Percentiles rank a stretch among this genome's conserved stretches.
phyloP scores from a whole-genome alignment of 2,329 filamentous ascomycete genomes.

The Botrytis pseudocinerea region DNA sequence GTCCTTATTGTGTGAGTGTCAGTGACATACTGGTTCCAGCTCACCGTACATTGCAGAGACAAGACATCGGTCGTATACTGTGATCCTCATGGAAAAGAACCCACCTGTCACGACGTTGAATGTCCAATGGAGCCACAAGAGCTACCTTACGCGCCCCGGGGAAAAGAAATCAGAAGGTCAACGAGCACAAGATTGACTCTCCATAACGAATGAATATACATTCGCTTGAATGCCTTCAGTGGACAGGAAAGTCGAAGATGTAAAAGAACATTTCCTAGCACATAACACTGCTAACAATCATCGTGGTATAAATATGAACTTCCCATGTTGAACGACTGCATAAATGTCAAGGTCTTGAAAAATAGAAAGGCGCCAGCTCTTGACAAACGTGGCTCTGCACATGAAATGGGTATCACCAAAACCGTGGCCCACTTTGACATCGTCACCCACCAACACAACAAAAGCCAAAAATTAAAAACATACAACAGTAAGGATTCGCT shows the following conservation, averaged over 20 bases:
- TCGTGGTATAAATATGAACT: neutral
- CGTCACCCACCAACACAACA: constrained; percentile 16
- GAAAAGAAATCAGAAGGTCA: too few relatives aligned
- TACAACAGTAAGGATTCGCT: constrained; percentile 23
- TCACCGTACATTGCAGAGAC: neutral
- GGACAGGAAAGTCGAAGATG: neutral
- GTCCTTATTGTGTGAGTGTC: neutral
- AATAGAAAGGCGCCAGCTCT: neutral
- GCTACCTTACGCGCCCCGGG: neutral
- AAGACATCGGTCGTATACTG: neutral
- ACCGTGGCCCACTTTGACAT: neutral
- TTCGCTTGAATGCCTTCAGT: neutral
- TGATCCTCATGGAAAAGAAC: neutral
- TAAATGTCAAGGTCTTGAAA: too few relatives aligned
- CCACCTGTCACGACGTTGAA: neutral
- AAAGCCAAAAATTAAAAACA: constrained; percentile 1
- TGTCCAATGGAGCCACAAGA: neutral
- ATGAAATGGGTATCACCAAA: neutral
- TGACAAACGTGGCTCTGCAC: neutral
- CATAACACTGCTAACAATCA: neutral
- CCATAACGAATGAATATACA: neutral
- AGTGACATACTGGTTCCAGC: neutral
- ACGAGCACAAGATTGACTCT: neutral
- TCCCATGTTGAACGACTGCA: neutral
- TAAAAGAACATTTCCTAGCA: neutral